phyloP scores from a whole-genome alignment of 306 rosid genomes.

The Heteromeles arbutifolia region DNA sequence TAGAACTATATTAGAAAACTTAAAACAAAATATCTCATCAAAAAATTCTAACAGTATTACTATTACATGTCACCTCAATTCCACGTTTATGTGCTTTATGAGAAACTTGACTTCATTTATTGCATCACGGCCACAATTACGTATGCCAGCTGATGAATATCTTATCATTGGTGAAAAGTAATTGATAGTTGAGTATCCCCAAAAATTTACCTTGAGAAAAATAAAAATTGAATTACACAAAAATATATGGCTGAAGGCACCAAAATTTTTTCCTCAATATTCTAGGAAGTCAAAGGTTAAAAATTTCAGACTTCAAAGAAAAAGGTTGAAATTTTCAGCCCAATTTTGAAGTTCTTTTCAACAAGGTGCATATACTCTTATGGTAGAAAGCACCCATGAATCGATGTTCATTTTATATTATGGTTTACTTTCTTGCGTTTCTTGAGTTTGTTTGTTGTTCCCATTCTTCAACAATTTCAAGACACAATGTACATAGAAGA shows the following conservation, averaged over 20 bases:
- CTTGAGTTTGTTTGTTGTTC: background rate
- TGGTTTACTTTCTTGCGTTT: background rate
- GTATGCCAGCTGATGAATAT: conserved; percentile 74
- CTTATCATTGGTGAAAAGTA: conserved; percentile 94
- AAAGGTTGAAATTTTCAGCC: too few species aligned
- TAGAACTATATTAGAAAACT: conserved; percentile 16
- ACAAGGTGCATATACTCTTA: background rate
- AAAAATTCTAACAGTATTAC: conserved; percentile 6
- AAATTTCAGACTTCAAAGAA: background rate
- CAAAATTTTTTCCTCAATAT: background rate
- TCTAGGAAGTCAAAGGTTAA: background rate
- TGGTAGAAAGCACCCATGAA: background rate
- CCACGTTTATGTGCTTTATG: conserved; percentile 91
- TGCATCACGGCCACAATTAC: conserved; percentile 75
- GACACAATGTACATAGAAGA: background rate
- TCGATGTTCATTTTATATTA: background rate
- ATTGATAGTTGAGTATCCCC: conserved; percentile 95
- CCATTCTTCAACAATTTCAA: too few species aligned
- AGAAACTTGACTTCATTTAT: conserved; percentile 78
- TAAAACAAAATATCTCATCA: background rate
- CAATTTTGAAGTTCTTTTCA: background rate
- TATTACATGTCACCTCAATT: conserved; percentile 61
- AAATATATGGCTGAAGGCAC: background rate
- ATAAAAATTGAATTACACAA: background rate
- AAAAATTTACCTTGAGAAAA: conserved; percentile 76